These are phyloP conservation scores for Tolypocladium cylindrosporum DNA, from an alignment of 2,329 filamentous ascomycete species.

Conservation along the genomic window DNA sequence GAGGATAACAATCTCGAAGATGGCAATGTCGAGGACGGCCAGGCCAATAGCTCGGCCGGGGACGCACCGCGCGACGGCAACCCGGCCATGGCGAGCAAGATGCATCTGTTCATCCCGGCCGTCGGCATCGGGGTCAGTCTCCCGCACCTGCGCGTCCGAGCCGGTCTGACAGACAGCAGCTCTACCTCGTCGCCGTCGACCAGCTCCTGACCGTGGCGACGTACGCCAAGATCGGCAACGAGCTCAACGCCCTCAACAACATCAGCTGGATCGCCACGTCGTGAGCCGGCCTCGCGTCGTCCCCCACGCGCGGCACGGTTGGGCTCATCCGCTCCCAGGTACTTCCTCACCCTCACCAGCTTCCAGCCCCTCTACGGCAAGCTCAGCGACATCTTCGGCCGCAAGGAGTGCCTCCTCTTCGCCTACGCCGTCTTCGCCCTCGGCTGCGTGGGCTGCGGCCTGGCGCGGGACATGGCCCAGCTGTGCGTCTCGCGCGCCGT, in stretches of 20 bases:
- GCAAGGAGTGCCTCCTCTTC: conserved; percentile 55
- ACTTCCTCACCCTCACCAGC: conserved; percentile 60
- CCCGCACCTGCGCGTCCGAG: too few species aligned
- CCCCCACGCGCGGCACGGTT: neutral
- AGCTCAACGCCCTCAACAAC: conserved; percentile 62
- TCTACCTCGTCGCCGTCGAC: conserved; percentile 65
- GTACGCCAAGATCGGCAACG: conserved; percentile 69
- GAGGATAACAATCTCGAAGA: too few species aligned
- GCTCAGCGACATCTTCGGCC: conserved; percentile 60
- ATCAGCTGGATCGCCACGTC: conserved; percentile 63
- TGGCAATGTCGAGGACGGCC: too few species aligned
- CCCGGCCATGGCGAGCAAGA: conserved; percentile 18
- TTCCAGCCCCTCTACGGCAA: conserved; percentile 69
- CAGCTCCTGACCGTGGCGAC: conserved; percentile 69
- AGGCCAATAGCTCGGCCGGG: neutral
- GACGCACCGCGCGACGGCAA: neutral
- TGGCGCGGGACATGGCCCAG: conserved; percentile 53
- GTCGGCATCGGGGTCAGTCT: conserved; percentile 26
- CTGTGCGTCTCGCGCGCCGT: conserved; percentile 52
- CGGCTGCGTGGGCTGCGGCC: conserved; percentile 52
- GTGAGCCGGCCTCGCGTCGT: conserved; percentile 12
- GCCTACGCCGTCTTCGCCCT: conserved; percentile 54
- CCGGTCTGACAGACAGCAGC: conserved; percentile 15
- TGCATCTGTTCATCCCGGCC: conserved; percentile 26
- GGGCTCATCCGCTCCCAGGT: neutral